Percentiles rank a stretch among this genome's conserved stretches.
Conservation (phyloP, 2,329 filamentous ascomycete genomes). For the Penicillium sp. region DNA sequence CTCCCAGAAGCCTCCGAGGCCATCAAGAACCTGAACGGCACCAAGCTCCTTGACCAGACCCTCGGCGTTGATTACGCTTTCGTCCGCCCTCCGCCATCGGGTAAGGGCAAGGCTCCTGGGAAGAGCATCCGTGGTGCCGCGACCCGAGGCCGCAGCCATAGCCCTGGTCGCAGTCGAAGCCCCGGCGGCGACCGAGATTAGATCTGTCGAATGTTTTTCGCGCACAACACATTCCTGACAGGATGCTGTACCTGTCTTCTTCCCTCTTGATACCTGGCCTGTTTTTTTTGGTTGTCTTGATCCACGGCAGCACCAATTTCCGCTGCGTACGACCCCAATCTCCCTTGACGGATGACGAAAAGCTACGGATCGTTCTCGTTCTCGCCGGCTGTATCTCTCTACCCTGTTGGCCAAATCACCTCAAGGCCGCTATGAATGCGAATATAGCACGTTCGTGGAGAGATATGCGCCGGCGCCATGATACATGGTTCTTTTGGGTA, state of each 20-base stretch:
- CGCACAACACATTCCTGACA: slow-evolving; percentile 8
- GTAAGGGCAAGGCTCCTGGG: slow-evolving; percentile 44
- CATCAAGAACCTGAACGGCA: slow-evolving; percentile 61
- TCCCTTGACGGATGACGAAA: slow-evolving; percentile 12
- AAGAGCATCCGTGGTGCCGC: slow-evolving; percentile 47
- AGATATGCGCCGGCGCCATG: slow-evolving; percentile 31
- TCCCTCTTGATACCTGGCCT: slow-evolving; percentile 17
- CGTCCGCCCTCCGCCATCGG: slow-evolving; percentile 59
- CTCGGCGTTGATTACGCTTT: slow-evolving; percentile 67
- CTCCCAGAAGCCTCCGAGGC: slow-evolving; percentile 64
- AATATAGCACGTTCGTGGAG: slow-evolving; percentile 5
- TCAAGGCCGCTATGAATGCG: neutral
- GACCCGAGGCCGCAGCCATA: slow-evolving; percentile 44
- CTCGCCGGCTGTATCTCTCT: slow-evolving; percentile 28
- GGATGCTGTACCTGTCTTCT: slow-evolving; percentile 4
- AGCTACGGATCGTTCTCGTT: slow-evolving; percentile 3
- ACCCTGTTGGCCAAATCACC: neutral
- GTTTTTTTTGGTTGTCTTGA: slow-evolving; percentile 12
- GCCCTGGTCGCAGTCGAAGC: slow-evolving; percentile 50
- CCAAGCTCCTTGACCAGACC: slow-evolving; percentile 66
- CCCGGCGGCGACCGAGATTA: slow-evolving; percentile 42
- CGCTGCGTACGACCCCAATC: slow-evolving; percentile 5
- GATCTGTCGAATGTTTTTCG: slow-evolving; percentile 8
- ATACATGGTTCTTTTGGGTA: slow-evolving; percentile 31
- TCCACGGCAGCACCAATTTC: slow-evolving; percentile 9